Evolutionary conservation across 192 early-diverging fungal genomes (phyloP).

Genomic region (Coemansia sp.): DNA sequence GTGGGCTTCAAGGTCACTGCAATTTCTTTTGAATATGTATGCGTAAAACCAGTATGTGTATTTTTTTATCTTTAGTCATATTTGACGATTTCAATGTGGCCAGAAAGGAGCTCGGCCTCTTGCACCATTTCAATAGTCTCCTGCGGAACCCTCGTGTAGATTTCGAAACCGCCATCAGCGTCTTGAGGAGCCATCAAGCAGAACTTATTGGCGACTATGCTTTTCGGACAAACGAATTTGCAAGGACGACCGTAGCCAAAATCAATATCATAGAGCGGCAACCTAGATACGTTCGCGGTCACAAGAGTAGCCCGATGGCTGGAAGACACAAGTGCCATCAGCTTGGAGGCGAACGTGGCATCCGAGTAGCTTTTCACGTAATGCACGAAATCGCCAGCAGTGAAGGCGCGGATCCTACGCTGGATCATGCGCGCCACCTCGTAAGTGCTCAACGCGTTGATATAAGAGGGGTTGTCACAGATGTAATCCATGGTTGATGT

Average conservation of each 20-base stretch:
- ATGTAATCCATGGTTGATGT: conserved; percentile 18
- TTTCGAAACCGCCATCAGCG: conserved; percentile 22
- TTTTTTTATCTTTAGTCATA: neutral
- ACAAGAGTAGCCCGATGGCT: neutral
- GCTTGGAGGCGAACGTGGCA: neutral
- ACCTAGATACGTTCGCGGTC: conserved; percentile 12
- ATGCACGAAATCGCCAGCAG: conserved; percentile 14
- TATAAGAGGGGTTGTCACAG: neutral
- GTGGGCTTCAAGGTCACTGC: no score
- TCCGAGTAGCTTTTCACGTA: conserved; percentile 5
- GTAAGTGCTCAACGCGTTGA: neutral
- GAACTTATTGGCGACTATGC: conserved; percentile 1
- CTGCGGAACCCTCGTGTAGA: neutral
- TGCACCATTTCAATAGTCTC: neutral
- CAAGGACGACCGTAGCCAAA: conserved; percentile 25
- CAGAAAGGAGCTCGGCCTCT: conserved; percentile 8
- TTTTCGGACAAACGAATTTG: conserved; percentile 10
- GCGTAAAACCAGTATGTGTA: neutral
- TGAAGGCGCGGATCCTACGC: conserved; percentile 1
- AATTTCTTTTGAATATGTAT: no score
- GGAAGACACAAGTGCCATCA: conserved; percentile 3
- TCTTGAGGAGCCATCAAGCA: conserved; percentile 8
- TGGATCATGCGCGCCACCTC: conserved; percentile 11
- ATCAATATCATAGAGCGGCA: conserved; percentile 17
- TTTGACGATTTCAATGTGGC: conserved; percentile 8